These are phyloP conservation scores for Gonium pectorale DNA, from an alignment of 139 green algal genomes.

Conservation along the genomic window DNA sequence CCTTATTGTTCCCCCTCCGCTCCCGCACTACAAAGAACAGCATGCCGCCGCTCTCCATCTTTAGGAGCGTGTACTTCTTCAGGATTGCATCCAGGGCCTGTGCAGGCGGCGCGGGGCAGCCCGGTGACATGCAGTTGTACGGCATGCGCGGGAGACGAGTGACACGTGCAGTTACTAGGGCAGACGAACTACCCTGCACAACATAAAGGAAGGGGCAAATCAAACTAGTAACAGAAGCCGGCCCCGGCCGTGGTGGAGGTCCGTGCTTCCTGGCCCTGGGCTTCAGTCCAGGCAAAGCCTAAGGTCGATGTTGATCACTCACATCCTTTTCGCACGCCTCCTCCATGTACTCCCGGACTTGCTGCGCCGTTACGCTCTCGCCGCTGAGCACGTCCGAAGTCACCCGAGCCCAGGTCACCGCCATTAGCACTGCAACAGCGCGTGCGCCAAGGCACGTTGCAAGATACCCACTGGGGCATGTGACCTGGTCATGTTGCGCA, in stretches of 20 bases:
- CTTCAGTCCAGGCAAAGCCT: too few relatives aligned
- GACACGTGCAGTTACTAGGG: too few relatives aligned
- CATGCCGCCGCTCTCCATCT: conserved; percentile 17
- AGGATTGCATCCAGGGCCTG: conserved; percentile 28
- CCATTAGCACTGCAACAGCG: conserved; percentile 30
- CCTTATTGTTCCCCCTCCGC: neutral
- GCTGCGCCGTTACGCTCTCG: neutral
- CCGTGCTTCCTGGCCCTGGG: neutral
- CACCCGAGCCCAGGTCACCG: neutral
- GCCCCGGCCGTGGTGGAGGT: too few relatives aligned
- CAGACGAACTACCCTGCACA: too few relatives aligned
- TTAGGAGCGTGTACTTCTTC: conserved; percentile 7
- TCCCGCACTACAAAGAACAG: conserved; percentile 38
- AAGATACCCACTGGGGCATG: neutral
- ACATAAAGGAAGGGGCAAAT: too few relatives aligned
- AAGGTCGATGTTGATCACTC: neutral
- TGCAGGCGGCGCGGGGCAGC: neutral
- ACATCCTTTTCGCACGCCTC: conserved; percentile 35
- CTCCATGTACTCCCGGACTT: neutral
- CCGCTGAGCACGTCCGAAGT: conserved; percentile 1
- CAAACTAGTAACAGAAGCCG: too few relatives aligned
- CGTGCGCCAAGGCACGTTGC: neutral
- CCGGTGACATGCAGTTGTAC: too few relatives aligned
- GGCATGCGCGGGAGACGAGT: too few relatives aligned
- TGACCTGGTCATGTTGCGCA: neutral